Conservation (phyloP, 805 yeast species). For the Nakazawaea pomicola region DNA sequence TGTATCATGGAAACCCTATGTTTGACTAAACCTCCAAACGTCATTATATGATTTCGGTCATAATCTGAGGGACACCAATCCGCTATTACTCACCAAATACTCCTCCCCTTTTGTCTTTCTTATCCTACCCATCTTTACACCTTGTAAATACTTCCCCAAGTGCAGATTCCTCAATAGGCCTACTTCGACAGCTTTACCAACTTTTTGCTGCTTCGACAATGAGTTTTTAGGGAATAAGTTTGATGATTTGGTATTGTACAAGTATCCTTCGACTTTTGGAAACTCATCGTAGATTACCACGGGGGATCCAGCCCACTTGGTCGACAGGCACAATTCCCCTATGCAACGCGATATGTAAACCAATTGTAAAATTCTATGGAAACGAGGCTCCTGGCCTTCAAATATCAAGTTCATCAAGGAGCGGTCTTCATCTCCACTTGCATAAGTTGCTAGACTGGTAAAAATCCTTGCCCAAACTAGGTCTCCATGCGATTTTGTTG, state of each 20-base stretch:
- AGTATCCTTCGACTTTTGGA: slow-evolving; percentile 1
- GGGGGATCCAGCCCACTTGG: slow-evolving; percentile 5
- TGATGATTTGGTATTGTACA: background rate
- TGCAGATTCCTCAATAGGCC: background rate
- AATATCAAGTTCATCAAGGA: too few species aligned
- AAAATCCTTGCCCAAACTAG: too few species aligned
- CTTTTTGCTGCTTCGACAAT: background rate
- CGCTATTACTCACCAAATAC: background rate
- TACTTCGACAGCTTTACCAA: background rate
- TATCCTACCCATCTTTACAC: background rate
- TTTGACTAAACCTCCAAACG: too few species aligned
- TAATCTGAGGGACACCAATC: slow-evolving; percentile 3
- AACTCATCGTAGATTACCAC: slow-evolving; percentile 5
- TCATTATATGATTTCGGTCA: background rate
- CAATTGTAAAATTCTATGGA: slow-evolving; percentile 2
- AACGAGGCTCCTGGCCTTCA: too few species aligned
- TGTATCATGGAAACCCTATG: too few species aligned
- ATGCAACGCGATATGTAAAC: slow-evolving; percentile 4
- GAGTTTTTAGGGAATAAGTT: background rate
- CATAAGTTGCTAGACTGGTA: too few species aligned
- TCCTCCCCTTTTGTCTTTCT: background rate
- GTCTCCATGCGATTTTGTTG: too few species aligned
- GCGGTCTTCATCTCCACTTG: too few species aligned
- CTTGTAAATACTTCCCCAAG: background rate
- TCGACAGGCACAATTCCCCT: background rate